phyloP scores from a whole-genome alignment of 2,329 filamentous ascomycete genomes.

The Sporothrix variecibatus region DNA sequence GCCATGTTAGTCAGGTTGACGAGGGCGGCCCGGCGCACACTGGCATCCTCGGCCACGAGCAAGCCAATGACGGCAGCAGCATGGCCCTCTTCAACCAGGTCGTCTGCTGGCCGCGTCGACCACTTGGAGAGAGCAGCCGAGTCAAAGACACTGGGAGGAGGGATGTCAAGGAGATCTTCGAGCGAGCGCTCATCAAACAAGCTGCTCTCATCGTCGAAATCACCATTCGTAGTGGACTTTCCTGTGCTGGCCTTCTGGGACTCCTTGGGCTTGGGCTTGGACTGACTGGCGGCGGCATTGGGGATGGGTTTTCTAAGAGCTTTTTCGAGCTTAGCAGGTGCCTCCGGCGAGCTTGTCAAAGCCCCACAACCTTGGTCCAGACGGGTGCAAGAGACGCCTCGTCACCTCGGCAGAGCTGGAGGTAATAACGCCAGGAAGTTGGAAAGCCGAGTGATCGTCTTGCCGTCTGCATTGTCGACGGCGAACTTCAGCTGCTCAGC shows the following conservation, averaged over 20 bases:
- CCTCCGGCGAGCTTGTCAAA: slow-evolving; percentile 42
- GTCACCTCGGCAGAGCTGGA: slow-evolving; percentile 51
- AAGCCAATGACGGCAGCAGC: slow-evolving; percentile 70
- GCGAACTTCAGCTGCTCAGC: slow-evolving; percentile 77
- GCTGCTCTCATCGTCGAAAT: neutral
- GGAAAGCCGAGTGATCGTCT: slow-evolving; percentile 51
- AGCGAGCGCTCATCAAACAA: slow-evolving; percentile 49
- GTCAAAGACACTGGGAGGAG: slow-evolving; percentile 52
- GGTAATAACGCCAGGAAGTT: slow-evolving; percentile 59
- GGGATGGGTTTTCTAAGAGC: slow-evolving; percentile 9
- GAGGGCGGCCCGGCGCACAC: slow-evolving; percentile 77
- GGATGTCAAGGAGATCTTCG: slow-evolving; percentile 53
- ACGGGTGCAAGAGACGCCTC: slow-evolving; percentile 48
- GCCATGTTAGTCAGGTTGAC: slow-evolving; percentile 68
- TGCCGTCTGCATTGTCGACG: slow-evolving; percentile 48
- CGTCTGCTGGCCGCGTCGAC: slow-evolving; percentile 74
- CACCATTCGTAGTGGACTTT: neutral
- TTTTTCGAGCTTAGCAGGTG: slow-evolving; percentile 21
- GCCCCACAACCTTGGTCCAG: slow-evolving; percentile 45
- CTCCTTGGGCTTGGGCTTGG: neutral
- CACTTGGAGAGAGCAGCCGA: slow-evolving; percentile 61
- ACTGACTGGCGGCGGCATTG: neutral
- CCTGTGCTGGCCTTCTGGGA: neutral
- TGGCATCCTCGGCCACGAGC: slow-evolving; percentile 71
- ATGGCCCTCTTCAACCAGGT: slow-evolving; percentile 76